Base-by-base conservation (phyloP, 805 yeast genomes). In the Wickerhamomyces tratensis region DNA sequence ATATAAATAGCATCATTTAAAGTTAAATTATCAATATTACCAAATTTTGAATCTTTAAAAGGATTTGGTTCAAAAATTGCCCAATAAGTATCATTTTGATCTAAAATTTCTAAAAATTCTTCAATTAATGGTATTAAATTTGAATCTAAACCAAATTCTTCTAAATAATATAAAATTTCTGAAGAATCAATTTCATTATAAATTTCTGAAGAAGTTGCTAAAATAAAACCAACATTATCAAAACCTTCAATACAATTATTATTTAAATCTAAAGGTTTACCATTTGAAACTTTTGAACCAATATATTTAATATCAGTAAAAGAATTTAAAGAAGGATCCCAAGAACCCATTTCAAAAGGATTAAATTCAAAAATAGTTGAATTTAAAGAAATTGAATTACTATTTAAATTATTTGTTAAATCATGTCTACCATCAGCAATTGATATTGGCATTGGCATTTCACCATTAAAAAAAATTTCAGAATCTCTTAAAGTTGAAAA, bases 161-260 rank as follows among this genome's bases (percentile, higher is more conserved):
- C 4, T 20, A 20, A 20, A 20, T 20, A 20, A 20, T 2, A 3
- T 20, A 20, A 20, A 20, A 20, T 20, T 20, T 20, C 4, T 20
- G 20, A 20, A 20, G 20, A 20, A 20, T 20, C 20, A 20, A 20
- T 20, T 20, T 2, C 20, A 57, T 84, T 86, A 68, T 87, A 87
- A 39, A 87, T 61, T 1, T 91, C 70, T 3, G 95, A 82, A 2
- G 95, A 85, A 7, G 95, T 80, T 34, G 94, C 96, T 63, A 86
- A 65, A 31, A 85, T 64, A 55, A 76, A 88, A 7, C 95, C 94
- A 7, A 85, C 80, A 52, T 86, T 86, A 60, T 88, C 96, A 45
- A 72, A 80, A 3, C 91, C 89, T 3, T 65, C 72, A 44, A 75
- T 62, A 62, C 96, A 88, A 10, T 58, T 54, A 10, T 58, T 54